A percentile compares a stretch with the other conserved stretches of the same genome.
These are phyloP conservation scores for Dendrobium nobile DNA, from an alignment of 106 monocot species.

Conservation along the genomic window DNA sequence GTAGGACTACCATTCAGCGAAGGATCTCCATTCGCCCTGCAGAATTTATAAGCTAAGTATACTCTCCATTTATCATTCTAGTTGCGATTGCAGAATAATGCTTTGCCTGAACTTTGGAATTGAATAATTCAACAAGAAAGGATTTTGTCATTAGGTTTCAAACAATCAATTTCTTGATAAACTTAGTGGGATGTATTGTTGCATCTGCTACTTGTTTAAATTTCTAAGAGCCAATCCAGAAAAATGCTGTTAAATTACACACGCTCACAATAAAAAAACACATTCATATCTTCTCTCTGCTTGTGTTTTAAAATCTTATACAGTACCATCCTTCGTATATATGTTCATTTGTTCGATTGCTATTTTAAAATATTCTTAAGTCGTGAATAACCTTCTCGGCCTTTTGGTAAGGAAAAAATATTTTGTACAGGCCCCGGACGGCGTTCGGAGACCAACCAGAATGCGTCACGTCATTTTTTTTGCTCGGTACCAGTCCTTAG, in stretches of 20 bases:
- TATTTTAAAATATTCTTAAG: no score
- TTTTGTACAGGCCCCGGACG: no score
- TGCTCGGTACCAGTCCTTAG: no score
- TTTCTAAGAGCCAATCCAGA: background rate
- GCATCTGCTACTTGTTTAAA: background rate
- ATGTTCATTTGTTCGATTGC: no score
- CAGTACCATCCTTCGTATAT: no score
- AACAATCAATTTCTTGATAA: background rate
- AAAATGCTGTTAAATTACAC: background rate
- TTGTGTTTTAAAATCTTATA: no score
- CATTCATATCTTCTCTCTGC: no score
- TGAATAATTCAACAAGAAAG: background rate
- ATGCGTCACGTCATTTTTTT: no score
- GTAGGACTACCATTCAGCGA: constrained; percentile 39
- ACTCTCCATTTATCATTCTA: background rate
- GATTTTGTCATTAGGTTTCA: background rate
- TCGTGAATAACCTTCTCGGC: no score
- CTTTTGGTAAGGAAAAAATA: no score
- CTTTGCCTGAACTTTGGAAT: background rate
- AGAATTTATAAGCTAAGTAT: background rate
- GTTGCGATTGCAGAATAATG: background rate
- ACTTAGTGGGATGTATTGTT: background rate
- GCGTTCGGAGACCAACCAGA: no score
- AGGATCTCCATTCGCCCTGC: constrained; percentile 20
- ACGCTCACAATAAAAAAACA: no score